Evolutionary conservation across 78 protist genomes (phyloP).

Genomic region (Dictyostelium capitatum): DNA sequence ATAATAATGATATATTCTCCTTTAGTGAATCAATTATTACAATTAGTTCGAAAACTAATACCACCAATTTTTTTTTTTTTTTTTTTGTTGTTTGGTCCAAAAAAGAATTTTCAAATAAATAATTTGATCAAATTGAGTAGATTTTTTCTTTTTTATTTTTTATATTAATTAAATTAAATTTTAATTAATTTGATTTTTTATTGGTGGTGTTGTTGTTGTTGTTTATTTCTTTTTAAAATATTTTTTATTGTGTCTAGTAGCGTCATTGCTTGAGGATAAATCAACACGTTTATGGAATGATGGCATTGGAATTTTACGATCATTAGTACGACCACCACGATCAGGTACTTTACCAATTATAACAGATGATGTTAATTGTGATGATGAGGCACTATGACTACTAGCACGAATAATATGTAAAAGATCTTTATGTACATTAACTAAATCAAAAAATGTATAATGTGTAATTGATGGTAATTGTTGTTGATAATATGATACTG

Average conservation of each 20-base stretch:
- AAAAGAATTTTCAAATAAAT: neutral
- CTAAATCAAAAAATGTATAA: conserved; percentile 42
- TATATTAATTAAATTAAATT: neutral
- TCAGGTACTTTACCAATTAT: conserved; percentile 74
- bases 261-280: neutral
- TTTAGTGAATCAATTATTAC: too few species aligned
- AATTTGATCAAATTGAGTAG: neutral
- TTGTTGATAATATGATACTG: neutral
- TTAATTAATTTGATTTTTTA: neutral
- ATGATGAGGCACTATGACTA: conserved; percentile 10
- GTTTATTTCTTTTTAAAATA: conserved; percentile 11
- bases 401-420: conserved; percentile 36
- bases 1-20: too few species aligned
- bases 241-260: conserved; percentile 7
- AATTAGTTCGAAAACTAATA: too few species aligned
- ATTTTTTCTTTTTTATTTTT: neutral
- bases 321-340: conserved; percentile 77
- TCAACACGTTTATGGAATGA: conserved; percentile 77
- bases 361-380: neutral
- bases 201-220: neutral
- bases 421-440: conserved; percentile 32
- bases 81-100: neutral
- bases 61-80: neutral
- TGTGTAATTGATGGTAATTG: conserved; percentile 33
- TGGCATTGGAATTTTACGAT: conserved; percentile 63